These are phyloP conservation scores for Orbilia brochopaga DNA, from an alignment of 2,329 filamentous ascomycete species.

Conservation along the genomic window DNA sequence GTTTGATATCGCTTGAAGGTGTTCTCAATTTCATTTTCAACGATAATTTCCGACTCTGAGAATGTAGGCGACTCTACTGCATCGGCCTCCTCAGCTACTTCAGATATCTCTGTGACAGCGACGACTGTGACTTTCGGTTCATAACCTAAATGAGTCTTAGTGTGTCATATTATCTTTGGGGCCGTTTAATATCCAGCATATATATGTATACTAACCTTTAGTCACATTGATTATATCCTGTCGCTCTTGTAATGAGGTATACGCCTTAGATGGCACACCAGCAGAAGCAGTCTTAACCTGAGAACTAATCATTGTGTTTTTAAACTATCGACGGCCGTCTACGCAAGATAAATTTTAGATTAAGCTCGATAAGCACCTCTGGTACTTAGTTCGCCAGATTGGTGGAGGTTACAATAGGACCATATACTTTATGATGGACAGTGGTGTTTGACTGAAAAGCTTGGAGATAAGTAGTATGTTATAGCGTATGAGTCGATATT, in stretches of 20 bases:
- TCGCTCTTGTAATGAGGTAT: not conserved
- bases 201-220: not conserved
- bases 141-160: not conserved
- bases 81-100: not conserved
- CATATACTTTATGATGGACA: too few relatives aligned
- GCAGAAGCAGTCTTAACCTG: not conserved
- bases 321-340: not conserved
- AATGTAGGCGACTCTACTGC: not conserved
- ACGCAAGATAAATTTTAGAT: too few relatives aligned
- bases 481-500: too few relatives aligned
- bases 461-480: too few relatives aligned
- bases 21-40: not conserved
- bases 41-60: not conserved
- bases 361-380: not conserved
- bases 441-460: too few relatives aligned
- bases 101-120: not conserved
- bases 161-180: not conserved
- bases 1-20: not conserved
- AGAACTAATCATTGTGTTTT: not conserved
- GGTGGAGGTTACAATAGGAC: too few relatives aligned
- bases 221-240: not conserved
- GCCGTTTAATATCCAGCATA: not conserved
- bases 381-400: not conserved
- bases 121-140: not conserved
- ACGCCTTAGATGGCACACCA: not conserved